Evolutionary conservation across 75 land plant species (phyloP).

Genomic region (Isoetes taiwanensis): DNA sequence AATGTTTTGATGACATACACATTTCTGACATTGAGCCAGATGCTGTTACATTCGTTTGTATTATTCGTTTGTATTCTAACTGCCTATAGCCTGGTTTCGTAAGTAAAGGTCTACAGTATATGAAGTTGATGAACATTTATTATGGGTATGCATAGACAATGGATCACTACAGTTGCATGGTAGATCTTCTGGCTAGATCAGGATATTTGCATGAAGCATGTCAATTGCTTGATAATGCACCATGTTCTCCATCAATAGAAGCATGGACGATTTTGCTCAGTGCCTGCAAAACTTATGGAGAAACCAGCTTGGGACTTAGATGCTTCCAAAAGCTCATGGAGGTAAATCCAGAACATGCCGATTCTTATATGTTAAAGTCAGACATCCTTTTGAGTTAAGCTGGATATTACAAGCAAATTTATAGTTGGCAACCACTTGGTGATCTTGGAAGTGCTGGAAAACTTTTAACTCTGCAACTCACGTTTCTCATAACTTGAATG

Average conservation of each 20-base stretch:
- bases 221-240: conserved; percentile 13
- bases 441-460: too few species aligned
- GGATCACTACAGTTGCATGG: conserved; percentile 30
- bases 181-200: conserved; percentile 24
- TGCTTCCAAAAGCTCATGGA: too few species aligned
- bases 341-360: too few species aligned
- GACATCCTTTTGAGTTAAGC: too few species aligned
- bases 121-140: conserved; percentile 12
- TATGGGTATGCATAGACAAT: conserved; percentile 14
- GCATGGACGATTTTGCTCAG: conserved; percentile 34
- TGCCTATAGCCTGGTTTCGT: conserved; percentile 23
- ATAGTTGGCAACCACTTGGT: too few species aligned
- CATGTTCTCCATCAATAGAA: neutral
- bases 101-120: conserved; percentile 9
- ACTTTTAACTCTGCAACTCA: too few species aligned
- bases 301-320: too few species aligned
- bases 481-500: too few species aligned
- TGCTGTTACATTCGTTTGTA: conserved; percentile 16
- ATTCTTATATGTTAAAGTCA: too few species aligned
- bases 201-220: conserved; percentile 22
- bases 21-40: conserved; percentile 5
- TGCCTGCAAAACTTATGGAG: conserved; percentile 18
- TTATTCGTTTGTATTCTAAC: conserved; percentile 12
- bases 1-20: too few species aligned
- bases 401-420: too few species aligned